A percentile compares a stretch with the other conserved stretches of the same genome.
These are phyloP conservation scores for Pseudogymnoascus sp. DNA, from an alignment of 2,329 filamentous ascomycete species.

Conservation along the genomic window DNA sequence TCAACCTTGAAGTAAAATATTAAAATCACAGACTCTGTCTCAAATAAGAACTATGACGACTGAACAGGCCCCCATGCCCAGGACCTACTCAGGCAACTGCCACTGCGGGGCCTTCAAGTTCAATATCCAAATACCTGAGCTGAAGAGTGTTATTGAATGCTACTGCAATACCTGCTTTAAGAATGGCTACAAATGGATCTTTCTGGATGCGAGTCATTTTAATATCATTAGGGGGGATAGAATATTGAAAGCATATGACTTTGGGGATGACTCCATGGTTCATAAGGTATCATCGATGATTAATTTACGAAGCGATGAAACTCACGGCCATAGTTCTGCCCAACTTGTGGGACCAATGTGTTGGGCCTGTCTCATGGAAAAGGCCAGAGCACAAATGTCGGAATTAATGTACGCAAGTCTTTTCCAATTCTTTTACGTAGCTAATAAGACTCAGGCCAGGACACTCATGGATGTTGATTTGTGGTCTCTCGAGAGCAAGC, in stretches of 20 bases:
- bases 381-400: conserved; percentile 27
- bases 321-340: conserved; percentile 40
- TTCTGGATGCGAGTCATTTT: conserved; percentile 29
- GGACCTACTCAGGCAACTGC: conserved; percentile 46
- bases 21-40: not conserved
- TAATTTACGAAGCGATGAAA: conserved; percentile 15
- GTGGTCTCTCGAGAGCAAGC: not conserved
- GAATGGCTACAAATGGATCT: conserved; percentile 39
- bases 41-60: not conserved
- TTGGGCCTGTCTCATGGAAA: conserved; percentile 27
- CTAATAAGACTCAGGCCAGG: not conserved
- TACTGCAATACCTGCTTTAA: conserved; percentile 61
- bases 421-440: too few relatives aligned
- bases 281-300: conserved; percentile 34
- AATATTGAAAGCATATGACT: conserved; percentile 39
- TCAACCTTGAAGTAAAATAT: not conserved
- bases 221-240: conserved; percentile 41
- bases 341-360: conserved; percentile 41
- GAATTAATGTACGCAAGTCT: conserved; percentile 37
- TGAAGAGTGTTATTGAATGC: conserved; percentile 50
- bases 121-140: conserved; percentile 46
- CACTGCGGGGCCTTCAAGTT: conserved; percentile 50
- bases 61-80: not conserved
- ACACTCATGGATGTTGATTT: not conserved
- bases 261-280: conserved; percentile 31